Evolutionary conservation across 176 grass and related monocot species (phyloP), one percentile per base, ranked within the genome.

Genomic region (Aegilops bicornis): DNA sequence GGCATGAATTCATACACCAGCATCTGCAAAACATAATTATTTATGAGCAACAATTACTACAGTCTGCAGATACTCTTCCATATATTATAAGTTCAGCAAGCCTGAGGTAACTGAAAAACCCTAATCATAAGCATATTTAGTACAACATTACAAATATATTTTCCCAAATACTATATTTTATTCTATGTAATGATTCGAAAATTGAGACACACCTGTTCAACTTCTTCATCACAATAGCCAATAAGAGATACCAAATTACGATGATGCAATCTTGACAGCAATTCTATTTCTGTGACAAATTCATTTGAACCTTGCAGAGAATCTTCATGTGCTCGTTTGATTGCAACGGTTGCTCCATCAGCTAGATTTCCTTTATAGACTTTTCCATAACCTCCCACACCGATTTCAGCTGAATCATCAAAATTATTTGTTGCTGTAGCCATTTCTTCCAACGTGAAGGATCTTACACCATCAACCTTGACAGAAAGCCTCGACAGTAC

Each of bases 1-100:
- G 90, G 84, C 88, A 98, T 98, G 76, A 92, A 98, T 62, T 98
- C 93, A 85, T 98, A 98, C 73, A 98, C 96, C 69, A 98, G 65
- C 96, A 98, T 98, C 96, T 98, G 86, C 48, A 86, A 89, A 84
- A 91, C 47, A 88, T 16, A 66, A 75, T 48, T 87, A 50, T 76
- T 5, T 80, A 63, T 91, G 29, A 91, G 76, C 6, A 82, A 19
- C 37, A 69, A 6, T 20, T 83, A 69, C 47, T 82, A 32, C 13
- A 52, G 50, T 76, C 35, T 82, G 64, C 29, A 70, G 37, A 70
- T 30, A 69, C 43, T 45, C 23, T 86, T 11, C 8, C 43, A 30
- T 76, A 66, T 82, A 69, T 36, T 71, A 64, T 14, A 27, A 72
- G 66, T 35, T 73, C 25, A 69, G 13, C 35, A 90, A 60, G 43